These are phyloP conservation scores for Oryza punctata DNA, from an alignment of 176 grass and related monocot species.

Conservation along the genomic window DNA sequence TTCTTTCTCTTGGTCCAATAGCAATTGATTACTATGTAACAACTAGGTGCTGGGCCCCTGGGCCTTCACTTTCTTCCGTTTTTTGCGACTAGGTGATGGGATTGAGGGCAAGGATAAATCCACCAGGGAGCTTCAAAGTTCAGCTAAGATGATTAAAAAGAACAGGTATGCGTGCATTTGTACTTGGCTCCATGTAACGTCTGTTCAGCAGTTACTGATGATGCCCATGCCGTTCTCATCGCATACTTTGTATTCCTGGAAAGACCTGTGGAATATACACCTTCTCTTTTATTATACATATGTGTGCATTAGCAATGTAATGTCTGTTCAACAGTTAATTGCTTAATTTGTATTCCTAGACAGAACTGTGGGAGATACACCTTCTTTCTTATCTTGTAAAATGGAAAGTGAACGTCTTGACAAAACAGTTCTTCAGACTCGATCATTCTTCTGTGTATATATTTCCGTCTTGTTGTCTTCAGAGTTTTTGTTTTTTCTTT, in stretches of 20 bases:
- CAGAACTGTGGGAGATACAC: background rate
- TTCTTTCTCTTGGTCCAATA: too few species aligned
- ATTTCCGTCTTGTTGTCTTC: background rate
- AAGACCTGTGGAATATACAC: background rate
- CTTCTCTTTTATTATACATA: background rate
- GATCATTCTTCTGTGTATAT: background rate
- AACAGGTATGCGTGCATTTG: background rate
- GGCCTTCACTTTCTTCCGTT: background rate
- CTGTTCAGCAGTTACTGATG: background rate
- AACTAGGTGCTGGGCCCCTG: too few species aligned
- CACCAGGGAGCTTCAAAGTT: slow-evolving; percentile 1
- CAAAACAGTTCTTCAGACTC: too few species aligned
- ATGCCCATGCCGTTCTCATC: background rate
- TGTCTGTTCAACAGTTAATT: too few species aligned
- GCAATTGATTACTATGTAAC: too few species aligned
- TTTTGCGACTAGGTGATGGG: background rate
- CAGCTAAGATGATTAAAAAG: slow-evolving; percentile 4
- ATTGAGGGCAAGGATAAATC: slow-evolving; percentile 1
- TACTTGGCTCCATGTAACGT: background rate
- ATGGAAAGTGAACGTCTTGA: too few species aligned
- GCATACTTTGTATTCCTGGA: background rate
- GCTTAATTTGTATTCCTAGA: too few species aligned
- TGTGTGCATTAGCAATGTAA: too few species aligned
- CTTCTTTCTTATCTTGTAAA: background rate
- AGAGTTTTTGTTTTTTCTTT: background rate